phyloP scores from a whole-genome alignment of 2,329 filamentous ascomycete genomes.

The Aspergillus niger region DNA sequence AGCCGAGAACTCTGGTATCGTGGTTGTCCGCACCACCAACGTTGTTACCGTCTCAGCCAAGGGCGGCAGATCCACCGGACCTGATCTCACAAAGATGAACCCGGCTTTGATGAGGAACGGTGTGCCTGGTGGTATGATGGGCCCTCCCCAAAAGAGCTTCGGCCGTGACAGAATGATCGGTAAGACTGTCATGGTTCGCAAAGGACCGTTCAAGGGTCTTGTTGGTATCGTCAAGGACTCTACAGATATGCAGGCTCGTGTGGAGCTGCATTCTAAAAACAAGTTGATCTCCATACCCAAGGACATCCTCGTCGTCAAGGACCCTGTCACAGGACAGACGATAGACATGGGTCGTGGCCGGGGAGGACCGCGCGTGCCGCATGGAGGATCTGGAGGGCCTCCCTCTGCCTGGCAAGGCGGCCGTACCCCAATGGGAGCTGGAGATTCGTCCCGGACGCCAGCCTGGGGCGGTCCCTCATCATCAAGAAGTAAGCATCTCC shows the following conservation, averaged over 20 bases:
- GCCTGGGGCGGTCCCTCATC: conserved; percentile 66
- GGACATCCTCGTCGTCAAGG: conserved; percentile 79
- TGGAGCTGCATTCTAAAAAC: conserved; percentile 92
- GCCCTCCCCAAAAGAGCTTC: conserved; percentile 67
- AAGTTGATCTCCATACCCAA: conserved; percentile 87
- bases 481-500: conserved; percentile 59
- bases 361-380: conserved; percentile 48
- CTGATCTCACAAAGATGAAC: conserved; percentile 89
- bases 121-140: conserved; percentile 53
- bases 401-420: conserved; percentile 63
- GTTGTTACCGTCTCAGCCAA: conserved; percentile 93
- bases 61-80: conserved; percentile 74
- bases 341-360: conserved; percentile 66
- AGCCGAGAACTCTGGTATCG: conserved; percentile 85
- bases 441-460: conserved; percentile 69
- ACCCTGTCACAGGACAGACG: conserved; percentile 73
- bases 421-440: conserved; percentile 66
- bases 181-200: conserved; percentile 85
- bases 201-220: conserved; percentile 87
- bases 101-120: conserved; percentile 77
- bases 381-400: conserved; percentile 51
- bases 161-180: conserved; percentile 83
- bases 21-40: conserved; percentile 81
- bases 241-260: conserved; percentile 79
- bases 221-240: conserved; percentile 95